A percentile compares a stretch with the other conserved stretches of the same genome.
Conservation (phyloP, 2,329 filamentous ascomycete species). For the Alternaria dauci region DNA sequence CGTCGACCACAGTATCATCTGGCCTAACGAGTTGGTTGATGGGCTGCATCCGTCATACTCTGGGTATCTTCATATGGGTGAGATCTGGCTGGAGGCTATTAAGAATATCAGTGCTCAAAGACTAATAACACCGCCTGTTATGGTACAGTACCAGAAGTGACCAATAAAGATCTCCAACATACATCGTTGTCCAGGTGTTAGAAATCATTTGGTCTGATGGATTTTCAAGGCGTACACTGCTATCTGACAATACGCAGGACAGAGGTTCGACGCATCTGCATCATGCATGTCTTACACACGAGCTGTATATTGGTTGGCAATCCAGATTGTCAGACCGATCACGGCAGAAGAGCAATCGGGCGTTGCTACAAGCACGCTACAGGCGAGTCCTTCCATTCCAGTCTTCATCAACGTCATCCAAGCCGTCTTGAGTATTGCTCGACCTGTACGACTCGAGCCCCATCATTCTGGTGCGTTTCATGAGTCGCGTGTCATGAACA, state of each 20-base stretch:
- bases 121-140: conserved; percentile 22
- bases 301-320: background rate
- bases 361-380: background rate
- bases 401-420: background rate
- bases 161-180: background rate
- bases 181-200: background rate
- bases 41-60: conserved; percentile 39
- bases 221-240: background rate
- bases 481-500: conserved; percentile 2
- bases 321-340: conserved; percentile 1
- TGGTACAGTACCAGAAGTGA: background rate
- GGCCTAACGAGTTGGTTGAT: conserved; percentile 31
- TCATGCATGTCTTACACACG: background rate
- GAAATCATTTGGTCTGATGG: background rate
- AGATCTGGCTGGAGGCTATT: conserved; percentile 34
- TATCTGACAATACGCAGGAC: background rate
- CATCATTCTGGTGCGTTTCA: background rate
- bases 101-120: conserved; percentile 9
- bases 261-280: background rate
- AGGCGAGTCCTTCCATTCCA: background rate
- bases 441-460: background rate
- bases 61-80: conserved; percentile 43
- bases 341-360: background rate
- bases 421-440: background rate
- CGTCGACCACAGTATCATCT: conserved; percentile 36